A percentile compares a stretch with the other conserved stretches of the same genome.
Evolutionary conservation across 2,329 filamentous ascomycete genomes (phyloP).

Genomic region (Botrytis byssoidea): DNA sequence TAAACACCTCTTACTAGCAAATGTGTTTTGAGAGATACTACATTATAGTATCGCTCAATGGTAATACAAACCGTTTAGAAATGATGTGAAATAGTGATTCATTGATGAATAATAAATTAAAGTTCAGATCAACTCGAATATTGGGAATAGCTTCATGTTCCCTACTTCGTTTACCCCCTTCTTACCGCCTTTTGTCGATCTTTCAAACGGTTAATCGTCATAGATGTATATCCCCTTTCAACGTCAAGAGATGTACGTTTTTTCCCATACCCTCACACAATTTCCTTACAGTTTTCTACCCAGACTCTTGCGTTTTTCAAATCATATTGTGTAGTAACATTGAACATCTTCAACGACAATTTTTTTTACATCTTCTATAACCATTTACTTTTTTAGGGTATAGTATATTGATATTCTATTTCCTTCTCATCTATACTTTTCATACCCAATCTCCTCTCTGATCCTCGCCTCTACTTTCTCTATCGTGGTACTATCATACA

Average conservation of each 20-base stretch:
- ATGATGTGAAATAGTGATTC: neutral
- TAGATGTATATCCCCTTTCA: neutral
- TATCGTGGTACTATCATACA: constrained; percentile 71
- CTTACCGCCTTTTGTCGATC: neutral
- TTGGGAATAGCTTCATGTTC: neutral
- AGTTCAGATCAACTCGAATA: neutral
- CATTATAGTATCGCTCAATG: neutral
- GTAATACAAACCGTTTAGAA: neutral
- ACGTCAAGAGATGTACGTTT: neutral
- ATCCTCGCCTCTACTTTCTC: constrained; percentile 64
- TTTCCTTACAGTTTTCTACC: neutral
- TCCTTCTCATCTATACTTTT: constrained; percentile 48
- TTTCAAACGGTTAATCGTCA: neutral
- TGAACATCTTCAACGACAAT: neutral
- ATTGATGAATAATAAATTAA: neutral
- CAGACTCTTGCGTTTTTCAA: neutral
- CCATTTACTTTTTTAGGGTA: neutral
- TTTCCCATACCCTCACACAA: neutral
- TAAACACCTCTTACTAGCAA: neutral
- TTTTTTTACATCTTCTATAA: neutral
- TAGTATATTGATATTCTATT: neutral
- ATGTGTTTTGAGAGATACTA: neutral
- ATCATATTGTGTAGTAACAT: neutral
- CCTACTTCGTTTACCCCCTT: neutral
- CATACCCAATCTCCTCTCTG: constrained; percentile 63